Conservation (phyloP, 2,329 filamentous ascomycete species). For the Ophiostoma sp. region DNA sequence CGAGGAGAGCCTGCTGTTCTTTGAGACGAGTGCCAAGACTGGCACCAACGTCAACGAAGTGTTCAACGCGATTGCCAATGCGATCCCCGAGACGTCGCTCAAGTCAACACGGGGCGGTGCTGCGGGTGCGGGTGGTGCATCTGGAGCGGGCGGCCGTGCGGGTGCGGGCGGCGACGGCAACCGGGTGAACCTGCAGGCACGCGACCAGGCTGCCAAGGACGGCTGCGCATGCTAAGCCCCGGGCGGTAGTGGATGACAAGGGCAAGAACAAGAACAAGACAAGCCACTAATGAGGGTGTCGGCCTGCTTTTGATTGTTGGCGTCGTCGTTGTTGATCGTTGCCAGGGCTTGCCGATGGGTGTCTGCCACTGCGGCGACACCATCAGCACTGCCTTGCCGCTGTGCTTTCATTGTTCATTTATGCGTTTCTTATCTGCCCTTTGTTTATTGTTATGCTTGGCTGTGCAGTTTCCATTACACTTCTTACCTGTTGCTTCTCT, state of each 20-base stretch:
- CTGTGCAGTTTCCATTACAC: not conserved
- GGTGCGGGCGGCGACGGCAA: conserved; percentile 55
- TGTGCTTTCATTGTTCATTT: not conserved
- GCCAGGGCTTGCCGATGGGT: not conserved
- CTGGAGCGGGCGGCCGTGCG: conserved; percentile 51
- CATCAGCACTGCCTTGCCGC: not conserved
- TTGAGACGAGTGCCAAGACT: conserved; percentile 96
- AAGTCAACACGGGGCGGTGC: conserved; percentile 70
- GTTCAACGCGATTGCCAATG: conserved; percentile 96
- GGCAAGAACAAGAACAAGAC: not conserved
- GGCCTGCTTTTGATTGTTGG: not conserved
- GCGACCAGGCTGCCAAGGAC: conserved; percentile 75
- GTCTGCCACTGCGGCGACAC: not conserved
- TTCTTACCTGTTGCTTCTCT: not conserved
- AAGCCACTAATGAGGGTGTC: not conserved
- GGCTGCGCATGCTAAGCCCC: conserved; percentile 73
- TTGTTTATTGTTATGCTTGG: not conserved
- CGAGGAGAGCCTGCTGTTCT: conserved; percentile 89
- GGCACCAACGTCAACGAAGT: conserved; percentile 92
- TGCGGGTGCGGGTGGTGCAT: conserved; percentile 45
- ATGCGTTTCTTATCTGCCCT: not conserved
- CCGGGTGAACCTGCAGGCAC: conserved; percentile 71
- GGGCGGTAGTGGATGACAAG: too few species aligned
- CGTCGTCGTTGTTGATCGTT: not conserved
- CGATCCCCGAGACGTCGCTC: conserved; percentile 92